Evolutionary conservation across 306 rosid genomes (phyloP).

Genomic region (Cicer chorassanicum): DNA sequence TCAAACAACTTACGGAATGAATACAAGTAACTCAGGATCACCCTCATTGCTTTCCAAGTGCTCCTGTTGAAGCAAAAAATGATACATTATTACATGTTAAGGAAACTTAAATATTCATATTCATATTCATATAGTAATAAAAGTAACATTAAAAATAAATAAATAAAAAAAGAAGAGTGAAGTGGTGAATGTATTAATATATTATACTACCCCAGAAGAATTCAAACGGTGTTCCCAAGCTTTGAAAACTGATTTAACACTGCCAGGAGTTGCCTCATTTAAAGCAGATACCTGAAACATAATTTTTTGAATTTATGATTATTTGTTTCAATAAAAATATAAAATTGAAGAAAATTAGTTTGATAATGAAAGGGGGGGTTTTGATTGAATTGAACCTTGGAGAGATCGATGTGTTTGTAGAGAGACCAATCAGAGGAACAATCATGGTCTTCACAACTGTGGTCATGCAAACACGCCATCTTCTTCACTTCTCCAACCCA

Average conservation of each 20-base stretch:
- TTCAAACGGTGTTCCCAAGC: conserved; percentile 92
- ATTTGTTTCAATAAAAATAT: neutral
- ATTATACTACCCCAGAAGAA: conserved; percentile 68
- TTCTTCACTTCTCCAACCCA: neutral
- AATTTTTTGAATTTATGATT: neutral
- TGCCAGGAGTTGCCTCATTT: conserved; percentile 86
- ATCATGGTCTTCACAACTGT: conserved; percentile 95
- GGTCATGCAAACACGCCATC: conserved; percentile 95
- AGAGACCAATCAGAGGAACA: conserved; percentile 94
- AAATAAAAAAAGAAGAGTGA: neutral
- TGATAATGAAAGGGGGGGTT: neutral
- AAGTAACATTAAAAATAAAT: neutral
- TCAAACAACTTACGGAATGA: conserved; percentile 70
- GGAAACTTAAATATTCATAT: neutral
- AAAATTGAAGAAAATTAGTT: neutral
- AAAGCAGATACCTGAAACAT: conserved; percentile 76
- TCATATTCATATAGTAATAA: conserved; percentile 7
- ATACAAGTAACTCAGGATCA: conserved; percentile 95
- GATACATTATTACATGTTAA: neutral
- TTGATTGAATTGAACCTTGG: conserved; percentile 55
- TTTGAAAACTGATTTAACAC: conserved; percentile 86
- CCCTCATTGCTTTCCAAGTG: conserved; percentile 95
- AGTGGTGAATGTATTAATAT: conserved; percentile 5
- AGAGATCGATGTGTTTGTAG: conserved; percentile 81
- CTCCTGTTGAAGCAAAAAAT: conserved; percentile 49